phyloP scores from a whole-genome alignment of 2,329 filamentous ascomycete species.

The Penicillium concentricum region DNA sequence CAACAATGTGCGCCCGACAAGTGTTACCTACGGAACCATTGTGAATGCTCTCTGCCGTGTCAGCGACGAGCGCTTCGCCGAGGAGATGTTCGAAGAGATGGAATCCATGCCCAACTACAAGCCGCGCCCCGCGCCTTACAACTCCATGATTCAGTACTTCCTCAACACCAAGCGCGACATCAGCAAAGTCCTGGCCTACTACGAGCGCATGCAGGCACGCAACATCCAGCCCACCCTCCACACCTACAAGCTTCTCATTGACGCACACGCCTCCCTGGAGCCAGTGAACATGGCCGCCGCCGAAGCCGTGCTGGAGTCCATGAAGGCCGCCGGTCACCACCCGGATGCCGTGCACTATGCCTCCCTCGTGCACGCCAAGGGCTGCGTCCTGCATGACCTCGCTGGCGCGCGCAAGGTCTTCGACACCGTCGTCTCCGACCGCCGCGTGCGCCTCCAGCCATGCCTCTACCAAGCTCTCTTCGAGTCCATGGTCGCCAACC shows the following conservation, averaged over 20 bases:
- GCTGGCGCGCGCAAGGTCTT: constrained; percentile 78
- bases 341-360: constrained; percentile 95
- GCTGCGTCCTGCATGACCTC: constrained; percentile 91
- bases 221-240: constrained; percentile 89
- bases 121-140: constrained; percentile 93
- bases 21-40: constrained; percentile 96
- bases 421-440: constrained; percentile 70
- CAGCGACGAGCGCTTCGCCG: constrained; percentile 95
- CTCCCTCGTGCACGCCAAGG: constrained; percentile 91
- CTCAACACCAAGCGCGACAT: constrained; percentile 96
- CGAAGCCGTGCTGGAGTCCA: constrained; percentile 76
- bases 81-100: constrained; percentile 99
- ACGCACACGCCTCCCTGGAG: constrained; percentile 91
- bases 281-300: constrained; percentile 86
- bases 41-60: constrained; percentile 97
- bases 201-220: constrained; percentile 86
- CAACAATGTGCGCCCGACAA: constrained; percentile 89
- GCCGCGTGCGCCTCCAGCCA: constrained; percentile 68
- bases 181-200: constrained; percentile 88
- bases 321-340: constrained; percentile 69
- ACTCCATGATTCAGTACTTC: constrained; percentile 99
- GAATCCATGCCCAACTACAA: constrained; percentile 99
- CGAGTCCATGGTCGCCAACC: constrained; percentile 94
- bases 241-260: constrained; percentile 95
- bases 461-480: constrained; percentile 96